Evolutionary conservation across 441 rosid genomes (phyloP), one percentile per base, ranked within the genome.

Genomic region (Pelargonium cotyledonis): DNA sequence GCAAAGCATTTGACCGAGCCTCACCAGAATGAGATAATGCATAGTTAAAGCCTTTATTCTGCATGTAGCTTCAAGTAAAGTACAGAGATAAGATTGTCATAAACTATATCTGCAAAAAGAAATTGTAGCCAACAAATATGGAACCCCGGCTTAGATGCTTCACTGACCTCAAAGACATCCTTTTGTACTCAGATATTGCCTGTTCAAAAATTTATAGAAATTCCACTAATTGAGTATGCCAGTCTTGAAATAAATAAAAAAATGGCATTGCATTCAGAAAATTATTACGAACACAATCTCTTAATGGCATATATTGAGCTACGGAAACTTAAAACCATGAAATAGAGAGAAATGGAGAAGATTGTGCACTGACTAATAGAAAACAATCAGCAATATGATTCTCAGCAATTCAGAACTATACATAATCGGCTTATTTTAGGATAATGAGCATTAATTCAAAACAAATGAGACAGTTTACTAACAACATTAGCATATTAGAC

Each of bases 131-230:
- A 16, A 19, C 1, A 58, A 40, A 35, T 51, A 64, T 3, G 16
- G 19, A 46, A 38, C 2, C 1, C 40, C n/a, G 49, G 4, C 65
- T 8, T 69, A 65, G 70, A 65, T 21, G 66, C 64, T 69, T 61
- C 46, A 78, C 86, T 75, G 67, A 88, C 94, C 87, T 83, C 66
- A 71, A 76, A 49, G 71, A 70, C 67, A 73, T 85, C 65, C 76
- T 77, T 44, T 72, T 76, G 58, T 75, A 77, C 76, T 74, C 69
- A 16, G 72, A 66, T 40, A 47, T 78, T 31, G 62, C 86, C 90
- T 88, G 85, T 67, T 70, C 40, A 41, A 73, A 65, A 68, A 65
- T 65, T 64, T 8, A 38, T 46, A 18, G 55, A 63, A 75, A 15
- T 19, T 18, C 9, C 46, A 44, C 68, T 10, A 63, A 69, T 73